Percentiles rank a stretch among this genome's conserved stretches.
Conservation (phyloP, 1,284 basidiomycete species). For the Apiotrichum akiyoshidainum region DNA sequence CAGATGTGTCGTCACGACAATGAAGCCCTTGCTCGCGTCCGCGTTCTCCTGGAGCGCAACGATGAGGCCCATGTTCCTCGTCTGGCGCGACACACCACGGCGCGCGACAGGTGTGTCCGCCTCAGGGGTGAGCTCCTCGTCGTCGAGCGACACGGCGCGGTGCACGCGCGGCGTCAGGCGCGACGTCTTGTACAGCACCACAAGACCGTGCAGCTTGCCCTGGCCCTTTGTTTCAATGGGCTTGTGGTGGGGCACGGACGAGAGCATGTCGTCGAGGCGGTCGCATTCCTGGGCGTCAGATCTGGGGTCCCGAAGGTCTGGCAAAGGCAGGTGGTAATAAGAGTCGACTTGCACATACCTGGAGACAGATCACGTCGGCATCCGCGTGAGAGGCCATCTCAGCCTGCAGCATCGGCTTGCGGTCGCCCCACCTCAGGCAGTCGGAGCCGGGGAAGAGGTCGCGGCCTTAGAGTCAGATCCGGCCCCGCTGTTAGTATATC, state of each 20-base stretch:
- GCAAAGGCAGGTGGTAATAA: neutral
- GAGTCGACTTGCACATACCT: conserved; percentile 54
- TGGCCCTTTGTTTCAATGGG: conserved; percentile 64
- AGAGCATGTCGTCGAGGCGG: conserved; percentile 66
- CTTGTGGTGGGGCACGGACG: conserved; percentile 54
- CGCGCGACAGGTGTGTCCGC: conserved; percentile 3
- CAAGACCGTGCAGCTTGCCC: conserved; percentile 75
- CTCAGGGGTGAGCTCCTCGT: conserved; percentile 13
- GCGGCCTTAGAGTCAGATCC: conserved; percentile 57
- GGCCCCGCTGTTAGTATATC: neutral
- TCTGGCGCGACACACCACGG: conserved; percentile 64
- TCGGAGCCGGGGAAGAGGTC: conserved; percentile 75
- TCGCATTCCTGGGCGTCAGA: conserved; percentile 46
- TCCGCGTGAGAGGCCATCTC: conserved; percentile 62
- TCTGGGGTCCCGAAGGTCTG: neutral
- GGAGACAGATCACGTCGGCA: conserved; percentile 76
- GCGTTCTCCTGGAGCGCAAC: conserved; percentile 60
- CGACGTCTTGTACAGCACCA: conserved; percentile 65
- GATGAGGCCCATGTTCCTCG: conserved; percentile 76
- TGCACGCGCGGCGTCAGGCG: conserved; percentile 55
- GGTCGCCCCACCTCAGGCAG: conserved; percentile 68
- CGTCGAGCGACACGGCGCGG: conserved; percentile 12
- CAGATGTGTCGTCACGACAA: conserved; percentile 65
- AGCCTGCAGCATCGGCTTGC: conserved; percentile 68
- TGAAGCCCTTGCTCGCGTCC: conserved; percentile 52